Evolutionary conservation across 176 grass and related monocot species (phyloP), one percentile per base, ranked within the genome.

Genomic region (Carex parvula): DNA sequence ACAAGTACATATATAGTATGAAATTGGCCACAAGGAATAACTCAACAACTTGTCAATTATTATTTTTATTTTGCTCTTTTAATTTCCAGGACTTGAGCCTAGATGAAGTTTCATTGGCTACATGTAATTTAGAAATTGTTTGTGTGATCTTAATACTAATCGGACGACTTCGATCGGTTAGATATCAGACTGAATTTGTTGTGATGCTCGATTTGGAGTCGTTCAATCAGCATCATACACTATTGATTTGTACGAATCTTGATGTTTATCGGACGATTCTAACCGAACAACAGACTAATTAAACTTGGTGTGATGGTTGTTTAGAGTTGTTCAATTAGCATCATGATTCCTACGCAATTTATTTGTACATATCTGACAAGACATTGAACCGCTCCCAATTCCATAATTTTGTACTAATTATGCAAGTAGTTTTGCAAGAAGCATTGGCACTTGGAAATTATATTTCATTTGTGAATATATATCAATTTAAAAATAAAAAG

Each of bases 21-120:
- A 82, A 82, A 82, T 82, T 82, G 35, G 60, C 80, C 39, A 82
- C 65, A 82, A 64, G 16, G 80, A 50, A 82, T 46, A 67, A 54
- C 81, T 22, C 79, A 63, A 78, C 73, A 81, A 81, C 57, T 81
- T 81, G 54, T 20, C 8, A 59, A 81, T 81, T 63, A 64, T 82
- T 65, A 16, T 61, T n/a, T n/a, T 44, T 63, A 22, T 41, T 62
- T 20, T 42, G 6, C 42, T 35, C 3, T 68, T 64, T 33, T 26
- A 26, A 26, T 26, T 4, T 71, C 6, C 26, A 37, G 11, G 60
- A 75, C 32, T 77, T 48, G 35, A 79, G 71, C 72, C 72, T 79
- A 37, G 29, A n/a, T 66, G 72, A 79, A 83, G 85, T 79, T 76
- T 87, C 66, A 66, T 53, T 41, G 80, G 54, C 55, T 41, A 60